A percentile compares a stretch with the other conserved stretches of the same genome.
Conservation (phyloP, 2,329 filamentous ascomycete species). For the Dothiorella sarmentorum region DNA sequence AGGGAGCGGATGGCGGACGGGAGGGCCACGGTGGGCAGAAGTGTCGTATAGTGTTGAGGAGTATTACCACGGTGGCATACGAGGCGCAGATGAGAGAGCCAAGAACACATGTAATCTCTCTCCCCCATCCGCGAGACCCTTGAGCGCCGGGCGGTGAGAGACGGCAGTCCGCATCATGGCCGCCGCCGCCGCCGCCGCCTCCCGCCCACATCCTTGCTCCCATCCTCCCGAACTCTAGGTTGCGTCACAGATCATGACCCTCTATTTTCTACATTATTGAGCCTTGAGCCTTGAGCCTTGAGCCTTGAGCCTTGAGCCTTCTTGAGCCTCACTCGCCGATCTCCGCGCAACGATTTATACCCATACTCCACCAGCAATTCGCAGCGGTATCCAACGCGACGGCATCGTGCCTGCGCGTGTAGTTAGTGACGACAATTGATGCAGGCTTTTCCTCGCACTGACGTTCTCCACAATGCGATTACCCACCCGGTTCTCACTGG, state of each 20-base stretch:
- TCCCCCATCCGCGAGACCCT: not conserved
- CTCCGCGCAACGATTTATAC: too few species aligned
- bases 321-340: too few species aligned
- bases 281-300: too few species aligned
- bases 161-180: not conserved
- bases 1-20: not conserved
- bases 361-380: too few species aligned
- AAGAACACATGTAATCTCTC: not conserved
- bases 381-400: not conserved
- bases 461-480: not conserved
- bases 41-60: not conserved
- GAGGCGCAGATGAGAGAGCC: not conserved
- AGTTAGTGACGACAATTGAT: not conserved
- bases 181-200: not conserved
- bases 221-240: not conserved
- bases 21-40: not conserved
- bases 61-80: conserved; percentile 10
- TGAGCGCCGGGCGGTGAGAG: conserved; percentile 4
- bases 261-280: too few species aligned
- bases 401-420: not conserved
- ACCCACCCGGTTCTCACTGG: not conserved
- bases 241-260: too few species aligned
- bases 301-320: too few species aligned
- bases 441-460: not conserved
- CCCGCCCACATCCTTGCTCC: not conserved